Conservation (phyloP, 2,329 filamentous ascomycete species). For the Coniella lustricola region DNA sequence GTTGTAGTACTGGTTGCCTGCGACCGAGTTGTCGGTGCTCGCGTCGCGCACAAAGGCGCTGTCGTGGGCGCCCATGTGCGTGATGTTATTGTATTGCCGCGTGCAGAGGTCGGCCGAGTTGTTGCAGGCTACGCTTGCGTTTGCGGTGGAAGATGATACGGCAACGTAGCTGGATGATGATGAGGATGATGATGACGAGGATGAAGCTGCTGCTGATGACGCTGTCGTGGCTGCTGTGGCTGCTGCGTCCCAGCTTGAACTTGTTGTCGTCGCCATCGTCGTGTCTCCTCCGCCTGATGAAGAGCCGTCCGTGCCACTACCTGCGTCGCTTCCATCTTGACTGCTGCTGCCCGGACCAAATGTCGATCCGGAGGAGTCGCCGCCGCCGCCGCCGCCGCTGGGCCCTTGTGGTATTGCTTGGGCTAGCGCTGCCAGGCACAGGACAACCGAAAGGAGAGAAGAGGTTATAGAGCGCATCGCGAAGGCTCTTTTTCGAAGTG, state of each 20-base stretch:
- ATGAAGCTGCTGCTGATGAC: neutral
- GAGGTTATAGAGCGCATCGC: slow-evolving; percentile 10
- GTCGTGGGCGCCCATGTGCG: slow-evolving; percentile 71
- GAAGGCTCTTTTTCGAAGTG: no score
- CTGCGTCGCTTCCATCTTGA: neutral
- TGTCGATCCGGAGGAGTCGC: neutral
- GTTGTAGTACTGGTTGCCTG: slow-evolving; percentile 70
- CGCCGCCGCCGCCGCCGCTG: slow-evolving; percentile 1
- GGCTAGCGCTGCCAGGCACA: slow-evolving; percentile 12
- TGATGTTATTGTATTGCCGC: slow-evolving; percentile 67
- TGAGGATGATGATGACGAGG: slow-evolving; percentile 2
- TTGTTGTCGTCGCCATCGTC: slow-evolving; percentile 4
- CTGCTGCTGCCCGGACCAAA: no score
- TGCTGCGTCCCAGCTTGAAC: no score
- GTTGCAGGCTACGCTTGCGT: slow-evolving; percentile 57
- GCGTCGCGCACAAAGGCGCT: slow-evolving; percentile 63
- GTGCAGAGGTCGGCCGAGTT: slow-evolving; percentile 70
- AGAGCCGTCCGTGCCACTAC: neutral
- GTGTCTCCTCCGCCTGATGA: neutral
- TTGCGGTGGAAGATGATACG: slow-evolving; percentile 16
- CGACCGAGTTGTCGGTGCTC: slow-evolving; percentile 52
- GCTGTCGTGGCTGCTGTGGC: neutral
- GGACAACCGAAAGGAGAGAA: slow-evolving; percentile 4
- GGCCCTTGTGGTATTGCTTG: slow-evolving; percentile 8
- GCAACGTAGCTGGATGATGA: slow-evolving; percentile 3